Base-by-base conservation (phyloP, 2,329 filamentous ascomycete species). In the Xylaria arbuscula region DNA sequence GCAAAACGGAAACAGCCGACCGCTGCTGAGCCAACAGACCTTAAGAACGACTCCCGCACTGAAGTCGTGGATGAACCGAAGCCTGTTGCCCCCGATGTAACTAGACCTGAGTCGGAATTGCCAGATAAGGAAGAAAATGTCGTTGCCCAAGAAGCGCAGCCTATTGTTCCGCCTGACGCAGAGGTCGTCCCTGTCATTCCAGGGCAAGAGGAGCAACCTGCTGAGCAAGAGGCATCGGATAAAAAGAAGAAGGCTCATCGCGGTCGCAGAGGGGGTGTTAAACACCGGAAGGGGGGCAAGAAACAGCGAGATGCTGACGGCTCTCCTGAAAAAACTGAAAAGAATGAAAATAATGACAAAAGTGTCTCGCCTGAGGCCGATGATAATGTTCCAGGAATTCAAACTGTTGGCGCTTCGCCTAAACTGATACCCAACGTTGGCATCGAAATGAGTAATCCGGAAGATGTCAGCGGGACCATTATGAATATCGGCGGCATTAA, bases 181-280 rank as follows among this genome's bases (percentile, higher is more conserved):
- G 72, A 75, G 9, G 56, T 58, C 13, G n/a, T 50, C 17, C 61
- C 63, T 1, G 67, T 63, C 15, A 64, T 71, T 19, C 40, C 56
- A 32, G 70, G 64, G 11, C 62, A 66, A 6, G 74, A 76, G 40
- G 76, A 80, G 45, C 75, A 75, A 50, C 58, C 69, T 8, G 72
- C 71, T 0, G 76, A 76, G 53, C 62, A 74, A 60, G 62, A 77
- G 11, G 77, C 76, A 2, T 79, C 80, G 5, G 84, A 86, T 17
- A 83, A 82, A 67, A 90, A 91, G 77, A 92, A 91, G 76, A 92
- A 91, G 77, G 85, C 87, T 0, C 90, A 92, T 64, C 85, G 92
- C 64, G 92, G 92, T 3, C 86, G 88, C n/a, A 87, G 92, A 56
- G 92, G 91, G 24, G 92, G 92, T 1, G 86, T 87, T 19, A 90